These are phyloP conservation scores for Candida piceae DNA, from an alignment of 805 yeast genomes.

Conservation along the genomic window DNA sequence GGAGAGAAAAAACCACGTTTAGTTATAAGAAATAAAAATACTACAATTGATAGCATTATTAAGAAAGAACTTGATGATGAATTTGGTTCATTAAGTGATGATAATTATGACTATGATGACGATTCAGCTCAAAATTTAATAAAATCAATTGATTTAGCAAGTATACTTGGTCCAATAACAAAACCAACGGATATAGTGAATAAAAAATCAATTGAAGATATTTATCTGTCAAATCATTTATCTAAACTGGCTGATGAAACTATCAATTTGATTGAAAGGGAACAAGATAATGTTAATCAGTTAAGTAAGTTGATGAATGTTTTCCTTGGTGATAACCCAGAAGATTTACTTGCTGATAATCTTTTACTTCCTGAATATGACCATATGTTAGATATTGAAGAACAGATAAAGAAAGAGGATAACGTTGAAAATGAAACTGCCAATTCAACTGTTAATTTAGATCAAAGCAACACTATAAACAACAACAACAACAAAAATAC, in stretches of 20 bases:
- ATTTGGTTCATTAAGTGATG: constrained; percentile 19
- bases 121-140: constrained; percentile 39
- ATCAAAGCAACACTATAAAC: constrained; percentile 11
- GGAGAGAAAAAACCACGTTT: constrained; percentile 19
- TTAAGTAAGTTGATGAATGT: constrained; percentile 69
- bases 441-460: constrained; percentile 2
- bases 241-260: constrained; percentile 64
- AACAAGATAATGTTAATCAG: constrained; percentile 71
- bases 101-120: constrained; percentile 16
- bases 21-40: constrained; percentile 22
- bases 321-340: constrained; percentile 83
- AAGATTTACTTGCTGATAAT: constrained; percentile 55
- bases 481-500: constrained; percentile 2
- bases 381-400: constrained; percentile 45
- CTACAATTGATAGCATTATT: constrained; percentile 21
- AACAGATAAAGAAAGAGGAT: constrained; percentile 17
- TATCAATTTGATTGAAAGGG: constrained; percentile 72
- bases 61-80: constrained; percentile 26
- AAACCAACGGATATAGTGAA: constrained; percentile 75
- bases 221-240: constrained; percentile 56
- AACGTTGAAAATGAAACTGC: constrained; percentile 20
- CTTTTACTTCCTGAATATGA: constrained; percentile 67
- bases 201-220: constrained; percentile 63
- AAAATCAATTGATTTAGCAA: constrained; percentile 45
- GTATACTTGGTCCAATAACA: constrained; percentile 69